Evolutionary conservation across 495 filamentous ascomycete genomes (phyloP), one percentile per base, ranked within the genome.

Genomic region (Geoglossum glabrum): DNA sequence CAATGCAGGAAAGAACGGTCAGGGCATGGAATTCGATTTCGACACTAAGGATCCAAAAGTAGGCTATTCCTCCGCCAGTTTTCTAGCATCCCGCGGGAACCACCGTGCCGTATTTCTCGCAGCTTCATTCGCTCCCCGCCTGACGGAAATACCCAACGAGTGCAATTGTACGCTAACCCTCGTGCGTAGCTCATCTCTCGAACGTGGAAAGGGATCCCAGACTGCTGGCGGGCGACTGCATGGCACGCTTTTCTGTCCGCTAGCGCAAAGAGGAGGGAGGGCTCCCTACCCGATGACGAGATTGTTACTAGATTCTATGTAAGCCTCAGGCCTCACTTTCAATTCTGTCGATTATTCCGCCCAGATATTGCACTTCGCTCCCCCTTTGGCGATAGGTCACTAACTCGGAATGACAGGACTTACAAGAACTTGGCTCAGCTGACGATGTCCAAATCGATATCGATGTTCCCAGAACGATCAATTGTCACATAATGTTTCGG

Each of bases 401-500:
- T 28, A 19, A 45, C 34, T 21, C 13, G 19, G 76, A 76, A 17
- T 86, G 82, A 68, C 74, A 85, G 62, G 77, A 82, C 56, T 77
- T 87, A 30, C 79, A 87, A 57, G 74, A 82, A 9, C 68, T 81
- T 47, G 78, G 79, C 36, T 94, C 84, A 6, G 81, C 88, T 0
- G 92, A 99, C 65, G 92, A 99, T 65, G 83, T 90, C 8, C 92
- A 99, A 66, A 99, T 99, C 61, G 92, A 99, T 68, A 80, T 95
- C 27, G 92, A 99, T 65, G 90, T 99, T 43, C 92, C 92, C 0
- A 80, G 92, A 51, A 99, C 92, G 8, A 94, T 99, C 66, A 90
- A 80, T 64, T 83, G 85, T 61, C 92, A 99, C 69, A 90, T 99
- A 64, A 95, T 99, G 93, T 99, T 99, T 65, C 81, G 92, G 25